phyloP scores from a whole-genome alignment of 1,284 basidiomycete genomes.

The Fomitopsis pinicola region DNA sequence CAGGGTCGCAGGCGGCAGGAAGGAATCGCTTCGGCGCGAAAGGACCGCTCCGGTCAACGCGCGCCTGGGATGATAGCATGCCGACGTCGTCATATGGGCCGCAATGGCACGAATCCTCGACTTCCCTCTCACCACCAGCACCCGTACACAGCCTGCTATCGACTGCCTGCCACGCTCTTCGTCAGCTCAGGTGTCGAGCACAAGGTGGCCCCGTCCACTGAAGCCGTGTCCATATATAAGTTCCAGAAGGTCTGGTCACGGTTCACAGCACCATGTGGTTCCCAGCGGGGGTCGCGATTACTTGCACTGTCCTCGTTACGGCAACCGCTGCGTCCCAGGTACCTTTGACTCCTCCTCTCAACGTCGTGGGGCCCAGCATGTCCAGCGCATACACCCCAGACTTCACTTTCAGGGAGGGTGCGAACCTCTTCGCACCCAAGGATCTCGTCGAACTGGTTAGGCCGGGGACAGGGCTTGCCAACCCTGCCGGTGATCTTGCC shows the following conservation, averaged over 20 bases:
- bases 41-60: neutral
- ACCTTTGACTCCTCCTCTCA: conserved; percentile 33
- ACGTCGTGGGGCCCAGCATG: conserved; percentile 14
- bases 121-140: neutral
- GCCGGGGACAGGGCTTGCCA: conserved; percentile 63
- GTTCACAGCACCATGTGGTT: conserved; percentile 30
- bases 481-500: conserved; percentile 59
- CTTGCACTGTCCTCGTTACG: conserved; percentile 34
- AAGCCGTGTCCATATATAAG: neutral
- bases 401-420: conserved; percentile 53
- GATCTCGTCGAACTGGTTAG: conserved; percentile 72
- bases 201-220: neutral
- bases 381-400: conserved; percentile 26
- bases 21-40: neutral
- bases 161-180: neutral
- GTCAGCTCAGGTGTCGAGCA: neutral
- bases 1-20: too few relatives aligned
- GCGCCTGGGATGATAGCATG: neutral
- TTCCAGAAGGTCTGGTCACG: neutral
- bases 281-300: conserved; percentile 24
- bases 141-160: neutral
- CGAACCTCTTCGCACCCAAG: conserved; percentile 62
- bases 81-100: neutral
- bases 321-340: conserved; percentile 42
- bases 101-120: neutral